Evolutionary conservation across 2,329 filamentous ascomycete species (phyloP).

Genomic region (Aschersonia sp.): DNA sequence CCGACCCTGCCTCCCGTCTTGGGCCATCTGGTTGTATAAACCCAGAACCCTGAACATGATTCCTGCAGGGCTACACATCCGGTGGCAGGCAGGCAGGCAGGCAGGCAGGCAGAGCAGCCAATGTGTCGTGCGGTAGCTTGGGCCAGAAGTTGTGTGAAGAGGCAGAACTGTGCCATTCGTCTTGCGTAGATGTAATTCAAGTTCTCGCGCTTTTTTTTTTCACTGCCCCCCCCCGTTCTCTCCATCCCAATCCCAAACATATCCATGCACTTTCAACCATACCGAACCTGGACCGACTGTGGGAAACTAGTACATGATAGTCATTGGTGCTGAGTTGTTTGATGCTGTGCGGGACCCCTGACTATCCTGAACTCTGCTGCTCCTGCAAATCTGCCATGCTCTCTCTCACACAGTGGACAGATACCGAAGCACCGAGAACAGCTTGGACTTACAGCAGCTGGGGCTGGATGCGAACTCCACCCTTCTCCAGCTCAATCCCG

Average conservation of each 20-base stretch:
- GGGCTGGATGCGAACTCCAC: conserved; percentile 3
- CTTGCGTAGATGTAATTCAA: background rate
- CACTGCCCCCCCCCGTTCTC: too few species aligned
- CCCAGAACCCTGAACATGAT: conserved; percentile 1
- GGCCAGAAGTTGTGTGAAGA: too few species aligned
- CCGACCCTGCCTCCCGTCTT: conserved; percentile 1
- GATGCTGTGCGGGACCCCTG: background rate
- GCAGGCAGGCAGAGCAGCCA: too few species aligned
- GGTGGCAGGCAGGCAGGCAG: too few species aligned
- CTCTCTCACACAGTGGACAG: background rate
- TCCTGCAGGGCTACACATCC: background rate
- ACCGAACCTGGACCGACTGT: too few species aligned
- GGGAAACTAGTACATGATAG: background rate
- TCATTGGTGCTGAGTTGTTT: background rate
- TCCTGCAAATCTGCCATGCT: background rate
- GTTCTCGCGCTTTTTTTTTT: background rate
- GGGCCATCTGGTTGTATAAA: background rate
- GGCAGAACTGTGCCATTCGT: too few species aligned
- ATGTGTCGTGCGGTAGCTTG: too few species aligned
- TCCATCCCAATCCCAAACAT: too few species aligned
- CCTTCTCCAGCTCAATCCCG: conserved; percentile 1
- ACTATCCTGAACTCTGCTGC: background rate
- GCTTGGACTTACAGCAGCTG: background rate
- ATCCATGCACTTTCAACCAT: too few species aligned
- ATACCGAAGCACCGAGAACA: background rate